Evolutionary conservation across 345 rosid species (phyloP).

Genomic region (Erysimum cheiranthoides): DNA sequence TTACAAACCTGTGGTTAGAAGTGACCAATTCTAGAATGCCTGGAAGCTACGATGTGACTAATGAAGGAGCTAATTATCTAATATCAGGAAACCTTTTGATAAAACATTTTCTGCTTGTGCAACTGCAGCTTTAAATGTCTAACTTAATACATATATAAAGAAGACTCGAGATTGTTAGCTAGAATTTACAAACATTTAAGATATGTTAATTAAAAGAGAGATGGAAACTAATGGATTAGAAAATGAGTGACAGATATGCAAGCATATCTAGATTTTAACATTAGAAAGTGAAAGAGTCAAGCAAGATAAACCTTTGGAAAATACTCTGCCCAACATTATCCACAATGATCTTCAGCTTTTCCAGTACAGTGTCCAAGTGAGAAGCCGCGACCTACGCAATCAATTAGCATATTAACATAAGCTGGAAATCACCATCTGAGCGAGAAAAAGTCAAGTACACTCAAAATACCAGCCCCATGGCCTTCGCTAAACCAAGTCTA

Average conservation of each 20-base stretch:
- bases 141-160: neutral
- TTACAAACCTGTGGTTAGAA: constrained; percentile 6
- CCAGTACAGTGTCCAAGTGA: constrained; percentile 92
- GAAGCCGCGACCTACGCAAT: constrained; percentile 89
- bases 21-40: constrained; percentile 21
- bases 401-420: constrained; percentile 36
- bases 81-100: constrained; percentile 16
- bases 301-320: constrained; percentile 69
- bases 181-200: constrained; percentile 10
- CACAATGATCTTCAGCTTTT: constrained; percentile 84
- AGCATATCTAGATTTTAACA: constrained; percentile 6
- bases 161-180: constrained; percentile 22
- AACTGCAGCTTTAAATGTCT: constrained; percentile 13
- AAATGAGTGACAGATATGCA: constrained; percentile 14
- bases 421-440: constrained; percentile 28
- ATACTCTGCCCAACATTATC: constrained; percentile 83
- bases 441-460: constrained; percentile 16
- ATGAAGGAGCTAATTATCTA: constrained; percentile 24
- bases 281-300: constrained; percentile 23
- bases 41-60: constrained; percentile 18
- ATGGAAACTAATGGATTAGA: neutral
- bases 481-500: constrained; percentile 97
- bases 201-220: constrained; percentile 4
- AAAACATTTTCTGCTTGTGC: constrained; percentile 11
- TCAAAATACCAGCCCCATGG: constrained; percentile 89